Percentiles rank a stretch among this genome's conserved stretches.
These are phyloP conservation scores for Elongisporangium senticosum DNA, from an alignment of 352 stramenopile genomes.

Conservation along the genomic window DNA sequence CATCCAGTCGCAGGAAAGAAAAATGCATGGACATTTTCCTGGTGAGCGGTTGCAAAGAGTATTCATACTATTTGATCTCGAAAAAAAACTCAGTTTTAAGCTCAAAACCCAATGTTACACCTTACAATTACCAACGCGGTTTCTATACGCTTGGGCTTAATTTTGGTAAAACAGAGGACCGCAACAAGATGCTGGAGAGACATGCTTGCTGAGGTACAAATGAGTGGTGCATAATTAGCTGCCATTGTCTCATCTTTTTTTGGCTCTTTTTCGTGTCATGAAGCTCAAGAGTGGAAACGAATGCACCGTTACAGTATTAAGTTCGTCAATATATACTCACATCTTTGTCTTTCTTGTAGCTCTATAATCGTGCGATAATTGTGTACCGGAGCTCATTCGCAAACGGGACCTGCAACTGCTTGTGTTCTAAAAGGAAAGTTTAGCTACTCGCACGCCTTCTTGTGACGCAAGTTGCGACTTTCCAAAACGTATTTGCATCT, in stretches of 20 bases:
- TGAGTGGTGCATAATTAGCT: not conserved
- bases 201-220: not conserved
- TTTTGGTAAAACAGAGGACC: too few relatives aligned
- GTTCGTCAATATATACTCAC: not conserved
- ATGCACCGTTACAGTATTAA: not conserved
- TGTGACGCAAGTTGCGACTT: not conserved
- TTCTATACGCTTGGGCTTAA: too few relatives aligned
- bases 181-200: not conserved
- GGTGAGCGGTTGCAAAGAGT: not conserved
- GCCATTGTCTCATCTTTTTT: not conserved
- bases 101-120: not conserved
- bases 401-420: too few relatives aligned
- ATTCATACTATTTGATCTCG: not conserved
- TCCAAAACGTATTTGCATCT: not conserved
- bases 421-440: not conserved
- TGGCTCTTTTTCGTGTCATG: not conserved
- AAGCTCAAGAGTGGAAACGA: not conserved
- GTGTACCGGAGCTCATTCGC: too few relatives aligned
- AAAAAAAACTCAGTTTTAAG: not conserved
- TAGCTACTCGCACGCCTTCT: not conserved
- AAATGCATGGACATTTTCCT: not conserved
- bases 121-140: not conserved
- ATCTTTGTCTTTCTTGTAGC: too few relatives aligned
- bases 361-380: too few relatives aligned
- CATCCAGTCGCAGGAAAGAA: not conserved